Evolutionary conservation across 495 filamentous ascomycete genomes (phyloP), one percentile per base, ranked within the genome.

Genomic region (Penicillium canariense): DNA sequence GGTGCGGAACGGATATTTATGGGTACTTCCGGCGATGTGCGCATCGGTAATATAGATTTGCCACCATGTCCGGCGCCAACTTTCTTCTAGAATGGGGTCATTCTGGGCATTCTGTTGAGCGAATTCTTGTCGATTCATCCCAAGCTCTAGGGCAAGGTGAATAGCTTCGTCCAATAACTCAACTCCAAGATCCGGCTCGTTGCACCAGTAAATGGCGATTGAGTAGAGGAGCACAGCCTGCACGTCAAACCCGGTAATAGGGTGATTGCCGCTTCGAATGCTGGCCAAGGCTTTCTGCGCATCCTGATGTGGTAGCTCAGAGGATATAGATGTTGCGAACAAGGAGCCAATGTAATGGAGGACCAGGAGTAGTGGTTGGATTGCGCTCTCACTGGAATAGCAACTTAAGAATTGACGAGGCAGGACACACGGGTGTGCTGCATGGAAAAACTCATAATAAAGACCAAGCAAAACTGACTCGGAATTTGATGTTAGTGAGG

Each of bases 21-120:
- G 36, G 0, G 36, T 22, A 39, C 57, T 66, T 9, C 63, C 63
- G 5, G 63, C 63, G 28, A 66, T 62, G 36, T 66, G 65, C 1
- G 61, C 65, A 35, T 68, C 67, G 0, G 62, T 65, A 17, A 56
- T 55, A 51, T 66, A 65, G 2, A 69, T 45, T 20, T 61, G 53
- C 67, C 67, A 68, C 67, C 67, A 69, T 11, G 65, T 68, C 2
- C 67, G 62, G 35, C 67, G 48, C 65, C 62, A 69, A 44, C 57
- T 61, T 48, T 68, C 65, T 11, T 61, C 65, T 28, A 39, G 18
- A 3, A 39, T 23, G 2, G 36, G 18, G 12, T 39, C 36, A 12
- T 23, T 23, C 22, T 23, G 18, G 8, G 8, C 1, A 9, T 39
- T 23, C 18, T 39, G 17, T 0, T 23, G 7, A 0, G 36, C 36